Evolutionary conservation across 1,284 basidiomycete genomes (phyloP).

Genomic region (Tylopilus sp.): DNA sequence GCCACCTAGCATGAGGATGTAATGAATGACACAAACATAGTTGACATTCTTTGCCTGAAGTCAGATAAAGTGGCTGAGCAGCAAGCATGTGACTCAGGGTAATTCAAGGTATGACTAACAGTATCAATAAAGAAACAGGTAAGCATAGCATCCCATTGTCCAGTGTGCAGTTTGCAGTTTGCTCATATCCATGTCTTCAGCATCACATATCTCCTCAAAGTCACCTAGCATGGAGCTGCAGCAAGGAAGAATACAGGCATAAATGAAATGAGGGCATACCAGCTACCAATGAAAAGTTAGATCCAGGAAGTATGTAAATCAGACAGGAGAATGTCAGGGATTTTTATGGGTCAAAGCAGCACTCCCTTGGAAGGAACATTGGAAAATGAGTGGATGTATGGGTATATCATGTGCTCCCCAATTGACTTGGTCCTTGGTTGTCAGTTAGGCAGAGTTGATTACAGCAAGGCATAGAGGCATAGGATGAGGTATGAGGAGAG

Average conservation of each 20-base stretch:
- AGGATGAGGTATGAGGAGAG: constrained; percentile 78
- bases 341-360: constrained; percentile 61
- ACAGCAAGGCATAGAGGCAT: constrained; percentile 7
- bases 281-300: constrained; percentile 79
- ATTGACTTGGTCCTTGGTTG: constrained; percentile 56
- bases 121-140: constrained; percentile 99
- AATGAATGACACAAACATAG: constrained; percentile 79
- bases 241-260: too few relatives aligned
- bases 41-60: constrained; percentile 84
- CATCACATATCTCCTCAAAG: constrained; percentile 88
- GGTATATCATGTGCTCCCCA: constrained; percentile 72
- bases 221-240: constrained; percentile 51
- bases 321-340: constrained; percentile 82
- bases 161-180: constrained; percentile 68
- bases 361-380: constrained; percentile 61
- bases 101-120: constrained; percentile 39
- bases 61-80: constrained; percentile 2
- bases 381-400: constrained; percentile 87
- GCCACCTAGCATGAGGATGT: constrained; percentile 74
- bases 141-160: constrained; percentile 82
- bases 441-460: neutral
- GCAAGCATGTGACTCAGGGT: neutral
- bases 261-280: constrained; percentile 40
- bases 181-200: constrained; percentile 41
- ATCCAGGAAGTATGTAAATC: constrained; percentile 57